phyloP scores from a whole-genome alignment of 805 yeast species.

The Scheffersomyces spartinae region DNA sequence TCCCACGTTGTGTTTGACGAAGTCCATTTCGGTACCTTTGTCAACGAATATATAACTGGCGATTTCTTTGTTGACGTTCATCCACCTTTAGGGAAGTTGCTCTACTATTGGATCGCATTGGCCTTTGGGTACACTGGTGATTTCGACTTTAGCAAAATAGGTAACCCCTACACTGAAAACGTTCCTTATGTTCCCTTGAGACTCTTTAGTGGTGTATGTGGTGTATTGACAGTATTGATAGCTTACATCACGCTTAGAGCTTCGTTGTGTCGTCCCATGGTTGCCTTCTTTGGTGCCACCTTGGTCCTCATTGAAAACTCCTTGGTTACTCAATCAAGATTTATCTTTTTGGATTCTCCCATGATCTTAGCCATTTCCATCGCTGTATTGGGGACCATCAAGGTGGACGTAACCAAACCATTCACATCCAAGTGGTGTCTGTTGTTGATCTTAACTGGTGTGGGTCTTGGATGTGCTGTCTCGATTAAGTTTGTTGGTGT shows the following conservation, averaged over 20 bases:
- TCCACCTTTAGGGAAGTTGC: constrained; percentile 58
- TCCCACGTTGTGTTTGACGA: constrained; percentile 38
- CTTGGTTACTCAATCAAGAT: constrained; percentile 48
- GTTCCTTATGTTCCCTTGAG: constrained; percentile 47
- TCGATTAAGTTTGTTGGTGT: constrained; percentile 66
- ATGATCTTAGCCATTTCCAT: constrained; percentile 35
- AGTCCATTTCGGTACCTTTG: constrained; percentile 28
- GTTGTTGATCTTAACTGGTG: constrained; percentile 35
- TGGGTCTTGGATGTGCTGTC: constrained; percentile 41
- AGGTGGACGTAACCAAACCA: constrained; percentile 32
- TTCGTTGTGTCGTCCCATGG: constrained; percentile 38
- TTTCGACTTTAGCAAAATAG: constrained; percentile 2
- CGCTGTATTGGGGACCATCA: constrained; percentile 40
- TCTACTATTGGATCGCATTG: constrained; percentile 42
- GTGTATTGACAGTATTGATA: constrained; percentile 40
- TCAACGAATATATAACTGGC: constrained; percentile 39
- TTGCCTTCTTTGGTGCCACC: constrained; percentile 39
- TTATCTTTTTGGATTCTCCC: constrained; percentile 29
- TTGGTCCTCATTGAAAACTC: constrained; percentile 56
- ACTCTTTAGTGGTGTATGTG: constrained; percentile 41
- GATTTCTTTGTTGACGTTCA: constrained; percentile 59
- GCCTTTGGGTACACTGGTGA: constrained; percentile 35
- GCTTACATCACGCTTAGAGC: constrained; percentile 45
- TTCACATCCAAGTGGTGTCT: constrained; percentile 43
- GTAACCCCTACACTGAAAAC: constrained; percentile 8